These are phyloP conservation scores for Ceratonia siliqua DNA, from an alignment of 306 rosid species.

Conservation along the genomic window DNA sequence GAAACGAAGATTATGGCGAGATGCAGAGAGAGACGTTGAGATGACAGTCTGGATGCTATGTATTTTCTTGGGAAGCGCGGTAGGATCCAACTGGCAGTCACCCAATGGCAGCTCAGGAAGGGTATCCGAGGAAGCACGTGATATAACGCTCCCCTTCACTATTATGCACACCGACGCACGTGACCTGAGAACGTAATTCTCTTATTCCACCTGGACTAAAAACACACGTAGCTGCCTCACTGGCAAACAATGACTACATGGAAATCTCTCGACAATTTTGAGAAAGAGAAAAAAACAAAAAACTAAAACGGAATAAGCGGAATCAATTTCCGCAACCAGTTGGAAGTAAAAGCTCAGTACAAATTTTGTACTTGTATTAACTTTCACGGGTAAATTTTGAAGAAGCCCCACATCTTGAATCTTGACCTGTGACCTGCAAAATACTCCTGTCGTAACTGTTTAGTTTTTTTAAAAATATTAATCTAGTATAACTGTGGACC, in stretches of 20 bases:
- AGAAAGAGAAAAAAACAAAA: too few species aligned
- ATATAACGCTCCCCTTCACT: conserved; percentile 31
- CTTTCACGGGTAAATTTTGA: too few species aligned
- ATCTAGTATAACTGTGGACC: not conserved
- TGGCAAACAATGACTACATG: not conserved
- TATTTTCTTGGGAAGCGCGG: conserved; percentile 59
- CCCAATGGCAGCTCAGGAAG: conserved; percentile 20
- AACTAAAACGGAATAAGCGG: too few species aligned
- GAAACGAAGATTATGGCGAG: not conserved
- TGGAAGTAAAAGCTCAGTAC: too few species aligned
- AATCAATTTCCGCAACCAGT: too few species aligned
- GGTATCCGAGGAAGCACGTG: conserved; percentile 75
- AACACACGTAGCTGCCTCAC: not conserved
- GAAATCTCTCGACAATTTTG: too few species aligned
- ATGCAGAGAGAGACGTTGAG: conserved; percentile 44
- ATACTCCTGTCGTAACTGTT: not conserved
- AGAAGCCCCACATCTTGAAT: too few species aligned
- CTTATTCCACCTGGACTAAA: conserved; percentile 37
- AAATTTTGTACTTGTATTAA: too few species aligned
- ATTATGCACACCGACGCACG: conserved; percentile 38
- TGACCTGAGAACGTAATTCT: conserved; percentile 37
- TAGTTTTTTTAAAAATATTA: not conserved
- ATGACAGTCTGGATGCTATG: conserved; percentile 66
- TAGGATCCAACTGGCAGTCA: conserved; percentile 62
- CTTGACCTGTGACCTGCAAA: not conserved